Base-by-base conservation (phyloP, 2,329 filamentous ascomycete genomes). In the Fusarium falciforme region DNA sequence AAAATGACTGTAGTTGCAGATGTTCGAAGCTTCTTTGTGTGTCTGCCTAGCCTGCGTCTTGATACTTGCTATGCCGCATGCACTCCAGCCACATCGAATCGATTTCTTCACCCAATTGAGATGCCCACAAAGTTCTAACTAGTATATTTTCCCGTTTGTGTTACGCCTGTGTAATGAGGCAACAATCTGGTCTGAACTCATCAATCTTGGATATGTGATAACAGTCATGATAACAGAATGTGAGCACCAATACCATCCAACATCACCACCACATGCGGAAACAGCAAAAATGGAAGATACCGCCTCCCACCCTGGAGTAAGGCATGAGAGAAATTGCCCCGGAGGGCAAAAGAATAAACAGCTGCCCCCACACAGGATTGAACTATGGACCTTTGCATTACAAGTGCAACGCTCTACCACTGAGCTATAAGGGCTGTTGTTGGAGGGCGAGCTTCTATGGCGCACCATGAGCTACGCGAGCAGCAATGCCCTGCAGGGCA, bases 381-480 rank as follows among this genome's bases (percentile, higher is more conserved):
- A 64, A 64, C 61, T 64, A 64, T 64, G 61, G 61, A 64, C 61
- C 61, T 64, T 64, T 36, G 61, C 61, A 64, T 64, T 64, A 64
- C 61, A 64, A 64, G 61, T 64, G 61, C 61, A 36, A 64, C 61
- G 61, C 61, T 64, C 61, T 64, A 64, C 61, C 61, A 57, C 61
- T 64, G 61, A 64, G 61, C 61, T 63, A 63, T 63, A 62, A 35
- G 36, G 60, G 60, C 60, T 42, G 42, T 49, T 49, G 42, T 61
- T 61, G 59, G 22, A 36, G 17, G n/a, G 52, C 52, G 22, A 10
- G 20, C 33, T 57, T 17, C 27, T 57, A 33, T 35, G n/a, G 16
- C n/a, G 5, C 54, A 57, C 17, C 31, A 57, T 11, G 47, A 52
- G 10, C 47, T 27, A 29, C 44, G 25, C 5, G 5, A 16, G 11